A percentile compares a stretch with the other conserved stretches of the same genome.
Conservation (phyloP, 2,329 filamentous ascomycete genomes). For the Fusarium lyarnte region DNA sequence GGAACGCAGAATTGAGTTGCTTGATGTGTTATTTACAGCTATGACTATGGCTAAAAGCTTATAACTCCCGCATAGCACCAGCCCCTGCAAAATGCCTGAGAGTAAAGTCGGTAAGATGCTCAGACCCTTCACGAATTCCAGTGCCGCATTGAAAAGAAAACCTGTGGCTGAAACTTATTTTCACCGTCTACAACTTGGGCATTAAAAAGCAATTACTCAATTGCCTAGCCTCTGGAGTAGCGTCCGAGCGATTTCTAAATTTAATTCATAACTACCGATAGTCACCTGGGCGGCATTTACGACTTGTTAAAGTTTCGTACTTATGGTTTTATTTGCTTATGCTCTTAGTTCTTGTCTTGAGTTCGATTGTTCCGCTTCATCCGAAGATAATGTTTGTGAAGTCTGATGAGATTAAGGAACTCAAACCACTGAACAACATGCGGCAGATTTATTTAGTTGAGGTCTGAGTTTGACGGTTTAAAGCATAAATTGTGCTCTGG, state of each 20-base stretch:
- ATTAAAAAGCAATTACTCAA: neutral
- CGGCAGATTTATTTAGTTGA: rapidly evolving
- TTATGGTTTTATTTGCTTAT: neutral
- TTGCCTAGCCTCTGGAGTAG: too few relatives aligned
- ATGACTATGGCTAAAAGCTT: neutral
- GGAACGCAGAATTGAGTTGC: neutral
- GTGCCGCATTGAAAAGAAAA: neutral
- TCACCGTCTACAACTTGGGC: neutral
- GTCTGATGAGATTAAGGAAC: neutral
- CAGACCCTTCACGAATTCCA: neutral
- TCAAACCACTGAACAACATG: rapidly evolving
- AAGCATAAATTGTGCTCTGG: neutral
- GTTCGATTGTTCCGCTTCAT: neutral
- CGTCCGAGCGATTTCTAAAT: neutral
- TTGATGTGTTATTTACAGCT: neutral
- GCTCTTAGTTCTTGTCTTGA: rapidly evolving
- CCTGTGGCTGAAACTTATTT: neutral
- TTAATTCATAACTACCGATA: neutral
- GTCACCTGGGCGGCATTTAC: neutral
- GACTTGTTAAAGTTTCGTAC: neutral
- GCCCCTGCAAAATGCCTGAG: neutral
- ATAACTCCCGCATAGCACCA: neutral
- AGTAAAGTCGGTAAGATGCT: neutral
- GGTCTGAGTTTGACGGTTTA: neutral
- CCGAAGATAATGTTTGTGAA: neutral